These are phyloP conservation scores for Chlamydomonas urium DNA, from an alignment of 139 green algal species.

Conservation along the genomic window DNA sequence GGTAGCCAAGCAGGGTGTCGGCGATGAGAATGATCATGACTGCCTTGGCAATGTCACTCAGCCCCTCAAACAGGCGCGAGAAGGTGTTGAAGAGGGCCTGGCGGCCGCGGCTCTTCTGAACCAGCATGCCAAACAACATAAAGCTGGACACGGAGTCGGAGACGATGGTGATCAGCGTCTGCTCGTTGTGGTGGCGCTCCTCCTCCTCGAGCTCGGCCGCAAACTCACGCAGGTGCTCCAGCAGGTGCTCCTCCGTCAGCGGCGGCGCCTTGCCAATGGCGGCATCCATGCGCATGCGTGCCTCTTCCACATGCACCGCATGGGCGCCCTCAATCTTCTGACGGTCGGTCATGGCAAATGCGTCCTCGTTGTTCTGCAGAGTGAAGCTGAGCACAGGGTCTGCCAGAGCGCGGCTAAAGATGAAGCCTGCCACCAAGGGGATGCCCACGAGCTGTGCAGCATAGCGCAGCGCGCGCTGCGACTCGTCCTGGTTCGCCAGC, in stretches of 20 bases:
- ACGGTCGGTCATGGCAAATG: slow-evolving; percentile 66
- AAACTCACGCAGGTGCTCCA: slow-evolving; percentile 55
- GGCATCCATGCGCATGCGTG: slow-evolving; percentile 73
- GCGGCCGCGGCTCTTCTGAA: slow-evolving; percentile 26
- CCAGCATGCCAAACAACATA: slow-evolving; percentile 59
- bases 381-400: slow-evolving; percentile 64
- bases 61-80: slow-evolving; percentile 71
- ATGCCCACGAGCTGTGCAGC: slow-evolving; percentile 48
- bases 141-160: slow-evolving; percentile 62
- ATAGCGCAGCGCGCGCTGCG: slow-evolving; percentile 54
- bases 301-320: slow-evolving; percentile 74
- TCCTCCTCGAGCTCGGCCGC: slow-evolving; percentile 60
- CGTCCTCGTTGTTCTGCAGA: slow-evolving; percentile 53
- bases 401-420: slow-evolving; percentile 54
- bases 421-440: slow-evolving; percentile 62
- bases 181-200: slow-evolving; percentile 58
- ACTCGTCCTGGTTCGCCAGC: slow-evolving; percentile 76
- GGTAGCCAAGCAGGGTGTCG: slow-evolving; percentile 88
- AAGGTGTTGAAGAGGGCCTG: slow-evolving; percentile 54
- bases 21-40: slow-evolving; percentile 86
- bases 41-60: slow-evolving; percentile 87
- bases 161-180: slow-evolving; percentile 49
- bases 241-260: slow-evolving; percentile 35
- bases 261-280: slow-evolving; percentile 56
- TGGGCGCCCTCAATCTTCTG: slow-evolving; percentile 51